These are phyloP conservation scores for Coniferiporia sulphurascens DNA, from an alignment of 1,284 basidiomycete species.

Conservation along the genomic window DNA sequence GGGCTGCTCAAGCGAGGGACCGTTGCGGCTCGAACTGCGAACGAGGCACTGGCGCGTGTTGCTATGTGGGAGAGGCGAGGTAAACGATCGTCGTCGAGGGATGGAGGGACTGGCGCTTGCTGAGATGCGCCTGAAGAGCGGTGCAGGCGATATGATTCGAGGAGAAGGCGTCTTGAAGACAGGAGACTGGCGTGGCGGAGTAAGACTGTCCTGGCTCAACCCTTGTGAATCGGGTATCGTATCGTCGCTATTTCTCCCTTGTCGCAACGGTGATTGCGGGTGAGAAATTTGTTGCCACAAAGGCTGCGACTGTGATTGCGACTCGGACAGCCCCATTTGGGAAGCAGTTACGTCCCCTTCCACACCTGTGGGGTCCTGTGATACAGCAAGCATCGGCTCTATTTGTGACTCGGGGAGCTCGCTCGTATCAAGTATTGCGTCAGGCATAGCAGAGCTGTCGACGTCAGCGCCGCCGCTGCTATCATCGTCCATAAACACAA, in stretches of 20 bases:
- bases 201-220: not conserved
- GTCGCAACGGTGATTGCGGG: not conserved
- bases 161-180: not conserved
- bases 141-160: not conserved
- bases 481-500: not conserved
- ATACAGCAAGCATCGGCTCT: not conserved
- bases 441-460: not conserved
- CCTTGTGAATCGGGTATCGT: not conserved
- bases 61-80: not conserved
- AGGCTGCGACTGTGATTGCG: constrained; percentile 8
- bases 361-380: not conserved
- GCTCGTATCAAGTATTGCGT: constrained; percentile 7
- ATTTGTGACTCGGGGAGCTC: constrained; percentile 13
- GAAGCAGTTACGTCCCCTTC: constrained; percentile 5
- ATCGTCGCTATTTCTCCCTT: not conserved
- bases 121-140: not conserved
- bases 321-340: constrained; percentile 13
- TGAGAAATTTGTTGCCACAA: constrained; percentile 8
- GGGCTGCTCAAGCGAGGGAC: not conserved
- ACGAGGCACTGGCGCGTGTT: not conserved
- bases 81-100: not conserved
- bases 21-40: not conserved
- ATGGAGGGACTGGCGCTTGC: not conserved
- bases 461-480: not conserved
- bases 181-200: not conserved